Percentiles rank a stretch among this genome's conserved stretches.
Evolutionary conservation across 2,329 filamentous ascomycete species (phyloP).

Genomic region (Zarea fungicola): DNA sequence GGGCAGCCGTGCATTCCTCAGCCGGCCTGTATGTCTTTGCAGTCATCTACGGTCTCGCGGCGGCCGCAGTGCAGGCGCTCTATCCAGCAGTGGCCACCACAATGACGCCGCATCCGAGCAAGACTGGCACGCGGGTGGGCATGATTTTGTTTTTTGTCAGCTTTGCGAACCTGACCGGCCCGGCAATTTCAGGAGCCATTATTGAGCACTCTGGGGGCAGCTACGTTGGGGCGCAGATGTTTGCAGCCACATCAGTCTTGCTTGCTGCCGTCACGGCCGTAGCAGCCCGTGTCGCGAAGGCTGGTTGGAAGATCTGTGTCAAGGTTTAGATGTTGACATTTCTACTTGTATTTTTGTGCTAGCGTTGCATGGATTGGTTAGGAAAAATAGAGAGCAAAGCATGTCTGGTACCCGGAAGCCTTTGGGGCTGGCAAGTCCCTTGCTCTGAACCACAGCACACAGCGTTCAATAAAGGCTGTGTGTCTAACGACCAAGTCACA

Average conservation of each 20-base stretch:
- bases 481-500: too few species aligned
- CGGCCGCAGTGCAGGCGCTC: slow-evolving; percentile 44
- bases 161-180: slow-evolving; percentile 24
- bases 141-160: slow-evolving; percentile 31
- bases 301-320: slow-evolving; percentile 1
- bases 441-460: too few species aligned
- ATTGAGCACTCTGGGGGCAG: slow-evolving; percentile 13
- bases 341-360: too few species aligned
- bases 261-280: slow-evolving; percentile 45
- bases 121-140: slow-evolving; percentile 29
- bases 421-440: too few species aligned
- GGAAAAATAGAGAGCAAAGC: too few species aligned
- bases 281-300: slow-evolving; percentile 40
- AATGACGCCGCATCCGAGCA: slow-evolving; percentile 27
- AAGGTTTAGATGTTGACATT: slow-evolving; percentile 12
- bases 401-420: too few species aligned
- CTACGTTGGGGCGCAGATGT: slow-evolving; percentile 33
- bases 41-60: slow-evolving; percentile 45
- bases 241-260: slow-evolving; percentile 47
- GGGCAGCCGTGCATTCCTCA: slow-evolving; percentile 21
- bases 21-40: slow-evolving; percentile 24
- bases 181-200: slow-evolving; percentile 22
- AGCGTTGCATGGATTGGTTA: too few species aligned
- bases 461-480: too few species aligned
- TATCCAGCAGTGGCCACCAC: slow-evolving; percentile 46